These are phyloP conservation scores for Phytopythium litorale DNA, from an alignment of 352 stramenopile genomes.

Conservation along the genomic window DNA sequence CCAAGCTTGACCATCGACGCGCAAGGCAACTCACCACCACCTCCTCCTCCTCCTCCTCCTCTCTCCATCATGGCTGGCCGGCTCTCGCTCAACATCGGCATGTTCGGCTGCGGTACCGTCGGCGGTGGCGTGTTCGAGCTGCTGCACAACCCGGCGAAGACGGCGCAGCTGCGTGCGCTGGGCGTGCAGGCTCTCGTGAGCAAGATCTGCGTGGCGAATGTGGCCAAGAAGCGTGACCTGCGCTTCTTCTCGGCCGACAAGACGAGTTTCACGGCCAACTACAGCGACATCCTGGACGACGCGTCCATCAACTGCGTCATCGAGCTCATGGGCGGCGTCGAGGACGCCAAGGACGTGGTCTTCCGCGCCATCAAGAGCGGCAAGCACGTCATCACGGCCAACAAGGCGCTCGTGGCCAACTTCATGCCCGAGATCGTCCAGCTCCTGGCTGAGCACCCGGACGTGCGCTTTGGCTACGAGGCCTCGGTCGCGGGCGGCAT, in stretches of 20 bases:
- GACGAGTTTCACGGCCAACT: conserved; percentile 60
- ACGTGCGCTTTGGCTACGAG: conserved; percentile 92
- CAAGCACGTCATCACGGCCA: conserved; percentile 97
- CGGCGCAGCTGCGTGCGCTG: conserved; percentile 44
- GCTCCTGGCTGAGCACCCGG: conserved; percentile 71
- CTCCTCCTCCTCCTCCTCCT: no score
- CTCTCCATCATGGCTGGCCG: background rate
- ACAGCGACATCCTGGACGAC: conserved; percentile 90
- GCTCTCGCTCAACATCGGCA: conserved; percentile 66
- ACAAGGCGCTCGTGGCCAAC: conserved; percentile 95
- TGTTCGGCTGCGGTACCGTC: conserved; percentile 89
- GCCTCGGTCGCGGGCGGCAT: conserved; percentile 96
- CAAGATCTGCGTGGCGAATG: conserved; percentile 87
- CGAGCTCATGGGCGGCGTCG: conserved; percentile 95
- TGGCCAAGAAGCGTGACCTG: conserved; percentile 69
- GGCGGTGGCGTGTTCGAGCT: conserved; percentile 88
- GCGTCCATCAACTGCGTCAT: conserved; percentile 94
- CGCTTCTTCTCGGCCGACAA: conserved; percentile 41
- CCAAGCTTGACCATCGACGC: background rate
- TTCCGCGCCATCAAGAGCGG: conserved; percentile 84
- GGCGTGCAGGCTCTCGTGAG: conserved; percentile 77
- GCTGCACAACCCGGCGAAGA: conserved; percentile 57
- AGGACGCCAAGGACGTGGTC: conserved; percentile 93
- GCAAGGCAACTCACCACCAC: background rate
- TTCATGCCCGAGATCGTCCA: conserved; percentile 91